A percentile compares a stretch with the other conserved stretches of the same genome.
phyloP scores from a whole-genome alignment of 176 grass and related monocot species.

The Dendrocalamus sinicus region DNA sequence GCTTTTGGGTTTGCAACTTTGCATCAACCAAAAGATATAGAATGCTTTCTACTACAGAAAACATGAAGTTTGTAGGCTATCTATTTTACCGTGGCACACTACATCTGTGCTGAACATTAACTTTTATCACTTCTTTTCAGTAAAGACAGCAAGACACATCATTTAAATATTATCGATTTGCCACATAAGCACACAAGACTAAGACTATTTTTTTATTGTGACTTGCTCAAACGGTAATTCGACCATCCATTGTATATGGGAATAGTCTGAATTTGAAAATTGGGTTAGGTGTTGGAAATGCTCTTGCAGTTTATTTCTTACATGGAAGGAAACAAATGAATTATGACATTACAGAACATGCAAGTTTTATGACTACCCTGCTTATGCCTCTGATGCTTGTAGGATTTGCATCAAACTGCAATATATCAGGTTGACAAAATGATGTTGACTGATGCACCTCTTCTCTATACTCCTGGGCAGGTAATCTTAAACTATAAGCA shows the following conservation, averaged over 20 bases:
- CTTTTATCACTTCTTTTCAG: background rate
- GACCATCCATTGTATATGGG: background rate
- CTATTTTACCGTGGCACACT: constrained; percentile 2
- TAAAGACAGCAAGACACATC: constrained; percentile 21
- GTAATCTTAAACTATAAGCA: constrained; percentile 51
- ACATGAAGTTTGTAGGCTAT: background rate
- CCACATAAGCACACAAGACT: background rate
- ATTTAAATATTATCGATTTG: constrained; percentile 19
- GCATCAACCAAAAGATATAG: background rate
- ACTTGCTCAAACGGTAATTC: background rate
- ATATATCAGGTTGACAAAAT: constrained; percentile 75
- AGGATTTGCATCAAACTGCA: constrained; percentile 65
- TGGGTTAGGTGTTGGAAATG: constrained; percentile 1
- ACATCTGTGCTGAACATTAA: background rate
- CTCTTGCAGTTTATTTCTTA: constrained; percentile 32
- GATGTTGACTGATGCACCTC: constrained; percentile 93
- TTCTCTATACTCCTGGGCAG: constrained; percentile 93
- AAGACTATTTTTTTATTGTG: background rate
- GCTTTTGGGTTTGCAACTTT: constrained; percentile 19
- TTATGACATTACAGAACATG: constrained; percentile 9
- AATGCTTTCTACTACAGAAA: background rate
- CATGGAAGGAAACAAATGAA: constrained; percentile 24
- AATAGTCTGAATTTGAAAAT: constrained; percentile 1
- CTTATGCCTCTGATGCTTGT: constrained; percentile 44
- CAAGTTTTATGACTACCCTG: constrained; percentile 13